A percentile compares a stretch with the other conserved stretches of the same genome.
These are phyloP conservation scores for Corinectria fuckeliana DNA, from an alignment of 2,329 filamentous ascomycete species.

Conservation along the genomic window DNA sequence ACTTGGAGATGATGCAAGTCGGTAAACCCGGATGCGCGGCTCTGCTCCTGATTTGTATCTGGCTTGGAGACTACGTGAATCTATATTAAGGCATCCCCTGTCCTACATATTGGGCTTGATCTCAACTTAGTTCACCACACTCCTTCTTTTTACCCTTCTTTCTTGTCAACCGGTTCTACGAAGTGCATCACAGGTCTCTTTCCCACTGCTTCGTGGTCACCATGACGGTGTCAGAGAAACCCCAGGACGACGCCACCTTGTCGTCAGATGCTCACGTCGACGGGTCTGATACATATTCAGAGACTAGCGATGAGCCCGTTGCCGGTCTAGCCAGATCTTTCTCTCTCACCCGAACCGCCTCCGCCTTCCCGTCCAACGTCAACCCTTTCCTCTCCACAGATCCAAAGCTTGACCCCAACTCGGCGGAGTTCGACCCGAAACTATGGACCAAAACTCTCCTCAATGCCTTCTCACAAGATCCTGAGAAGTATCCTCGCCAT, in stretches of 20 bases:
- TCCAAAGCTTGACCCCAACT: slow-evolving; percentile 21
- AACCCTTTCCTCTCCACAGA: slow-evolving; percentile 21
- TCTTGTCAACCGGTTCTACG: not conserved
- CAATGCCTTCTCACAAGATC: slow-evolving; percentile 27
- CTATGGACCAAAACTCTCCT: slow-evolving; percentile 20
- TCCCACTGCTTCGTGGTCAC: not conserved
- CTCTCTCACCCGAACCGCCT: slow-evolving; percentile 22
- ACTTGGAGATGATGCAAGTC: slow-evolving; percentile 3
- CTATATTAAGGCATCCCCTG: not conserved
- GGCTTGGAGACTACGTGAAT: not conserved
- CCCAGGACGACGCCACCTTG: not conserved
- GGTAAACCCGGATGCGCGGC: not conserved
- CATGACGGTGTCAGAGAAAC: slow-evolving; percentile 1
- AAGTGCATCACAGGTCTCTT: too few species aligned
- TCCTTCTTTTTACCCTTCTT: not conserved
- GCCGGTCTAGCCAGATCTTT: slow-evolving; percentile 23
- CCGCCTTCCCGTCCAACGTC: slow-evolving; percentile 4
- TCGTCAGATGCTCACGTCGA: not conserved
- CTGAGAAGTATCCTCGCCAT: slow-evolving; percentile 22
- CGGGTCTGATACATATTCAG: slow-evolving; percentile 11
- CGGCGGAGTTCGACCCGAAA: slow-evolving; percentile 16
- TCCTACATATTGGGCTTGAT: not conserved
- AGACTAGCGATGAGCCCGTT: slow-evolving; percentile 12
- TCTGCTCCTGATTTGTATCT: not conserved
- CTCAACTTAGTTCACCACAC: not conserved